These are phyloP conservation scores for Combretum micranthum DNA, from an alignment of 345 rosid species.

Conservation along the genomic window DNA sequence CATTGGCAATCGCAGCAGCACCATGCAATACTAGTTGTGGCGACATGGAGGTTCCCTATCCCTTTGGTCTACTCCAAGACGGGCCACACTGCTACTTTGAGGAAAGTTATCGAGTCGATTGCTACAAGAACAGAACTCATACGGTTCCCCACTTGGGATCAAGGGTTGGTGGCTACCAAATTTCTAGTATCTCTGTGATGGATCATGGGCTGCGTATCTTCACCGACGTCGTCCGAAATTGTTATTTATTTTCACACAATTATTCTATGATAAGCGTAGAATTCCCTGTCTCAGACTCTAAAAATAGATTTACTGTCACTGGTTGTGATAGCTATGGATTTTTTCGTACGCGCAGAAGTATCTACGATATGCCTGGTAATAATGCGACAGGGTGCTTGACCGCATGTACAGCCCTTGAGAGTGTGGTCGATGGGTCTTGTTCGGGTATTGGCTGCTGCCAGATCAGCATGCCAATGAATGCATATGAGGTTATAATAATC, in stretches of 20 bases:
- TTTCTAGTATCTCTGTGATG: slow-evolving; percentile 21
- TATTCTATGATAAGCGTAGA: not conserved
- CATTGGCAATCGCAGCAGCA: no score
- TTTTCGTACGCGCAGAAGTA: no score
- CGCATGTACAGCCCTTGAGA: slow-evolving; percentile 8
- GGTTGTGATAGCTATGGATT: not conserved
- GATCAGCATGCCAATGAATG: not conserved
- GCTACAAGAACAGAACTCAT: no score
- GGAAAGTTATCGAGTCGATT: no score
- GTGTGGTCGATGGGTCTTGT: slow-evolving; percentile 19
- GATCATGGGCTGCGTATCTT: not conserved
- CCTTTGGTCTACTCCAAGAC: no score
- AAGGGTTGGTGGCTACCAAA: not conserved
- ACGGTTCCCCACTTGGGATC: no score
- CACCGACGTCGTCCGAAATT: not conserved
- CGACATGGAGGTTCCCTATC: no score
- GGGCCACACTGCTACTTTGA: no score
- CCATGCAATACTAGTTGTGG: not conserved
- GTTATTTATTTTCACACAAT: not conserved
- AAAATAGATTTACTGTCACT: slow-evolving; percentile 2
- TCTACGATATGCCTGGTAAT: not conserved
- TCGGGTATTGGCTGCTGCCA: slow-evolving; percentile 41
- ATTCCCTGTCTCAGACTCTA: slow-evolving; percentile 10
- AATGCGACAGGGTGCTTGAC: slow-evolving; percentile 34
- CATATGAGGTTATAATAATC: not conserved